Conservation (phyloP, 1,284 basidiomycete genomes). For the Bondarzewia mesenterica region DNA sequence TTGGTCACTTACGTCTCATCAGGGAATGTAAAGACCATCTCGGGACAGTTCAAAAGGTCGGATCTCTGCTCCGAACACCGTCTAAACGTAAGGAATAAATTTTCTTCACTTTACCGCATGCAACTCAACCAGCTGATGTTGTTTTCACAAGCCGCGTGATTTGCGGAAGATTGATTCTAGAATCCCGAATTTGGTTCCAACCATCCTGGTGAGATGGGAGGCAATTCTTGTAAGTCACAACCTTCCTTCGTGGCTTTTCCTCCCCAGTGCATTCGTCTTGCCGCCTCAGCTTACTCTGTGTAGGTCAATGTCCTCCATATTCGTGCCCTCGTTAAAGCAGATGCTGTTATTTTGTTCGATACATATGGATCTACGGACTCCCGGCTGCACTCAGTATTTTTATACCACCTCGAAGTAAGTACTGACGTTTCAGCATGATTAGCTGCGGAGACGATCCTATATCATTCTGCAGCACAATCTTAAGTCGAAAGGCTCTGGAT, state of each 20-base stretch:
- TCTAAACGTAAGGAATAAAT: constrained; percentile 56
- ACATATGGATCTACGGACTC: constrained; percentile 82
- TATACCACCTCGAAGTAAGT: constrained; percentile 78
- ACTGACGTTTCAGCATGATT: constrained; percentile 5
- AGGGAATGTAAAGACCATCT: constrained; percentile 86
- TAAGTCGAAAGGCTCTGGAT: constrained; percentile 53
- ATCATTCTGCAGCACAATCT: constrained; percentile 60
- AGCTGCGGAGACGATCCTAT: constrained; percentile 8
- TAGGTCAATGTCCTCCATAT: constrained; percentile 93
- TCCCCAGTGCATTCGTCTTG: constrained; percentile 4
- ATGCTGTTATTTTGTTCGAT: constrained; percentile 90
- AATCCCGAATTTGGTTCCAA: constrained; percentile 90
- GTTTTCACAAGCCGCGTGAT: constrained; percentile 72
- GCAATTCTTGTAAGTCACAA: constrained; percentile 67
- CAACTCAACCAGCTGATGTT: constrained; percentile 8
- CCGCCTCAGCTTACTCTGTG: constrained; percentile 6
- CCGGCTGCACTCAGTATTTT: constrained; percentile 76
- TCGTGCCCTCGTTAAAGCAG: constrained; percentile 89
- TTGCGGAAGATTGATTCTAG: constrained; percentile 94
- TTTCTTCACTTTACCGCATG: constrained; percentile 1
- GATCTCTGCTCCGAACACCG: constrained; percentile 85
- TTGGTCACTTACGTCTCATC: constrained; percentile 20
- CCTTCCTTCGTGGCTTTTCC: not conserved
- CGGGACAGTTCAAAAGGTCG: constrained; percentile 84
- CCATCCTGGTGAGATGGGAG: constrained; percentile 83